phyloP scores from a whole-genome alignment of 495 filamentous ascomycete species.

The Aspergillus homomorphus region DNA sequence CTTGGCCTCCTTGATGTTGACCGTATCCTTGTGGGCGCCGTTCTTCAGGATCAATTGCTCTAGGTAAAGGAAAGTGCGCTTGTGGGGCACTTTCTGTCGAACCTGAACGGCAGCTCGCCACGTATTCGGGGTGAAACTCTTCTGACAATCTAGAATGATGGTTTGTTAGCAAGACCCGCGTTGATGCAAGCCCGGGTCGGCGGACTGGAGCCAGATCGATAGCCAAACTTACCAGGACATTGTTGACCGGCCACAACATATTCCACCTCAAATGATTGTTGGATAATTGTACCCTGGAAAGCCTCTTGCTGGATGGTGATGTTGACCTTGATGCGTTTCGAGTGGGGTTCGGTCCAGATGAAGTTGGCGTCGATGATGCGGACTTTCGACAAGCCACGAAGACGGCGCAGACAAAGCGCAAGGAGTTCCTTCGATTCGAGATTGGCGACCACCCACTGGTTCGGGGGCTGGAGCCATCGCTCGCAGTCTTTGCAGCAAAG shows the following conservation, averaged over 20 bases:
- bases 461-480: slow-evolving; percentile 86
- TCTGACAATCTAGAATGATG: slow-evolving; percentile 27
- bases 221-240: slow-evolving; percentile 53
- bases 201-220: background rate
- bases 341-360: slow-evolving; percentile 98
- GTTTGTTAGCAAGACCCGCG: background rate
- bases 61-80: slow-evolving; percentile 93
- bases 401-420: slow-evolving; percentile 79
- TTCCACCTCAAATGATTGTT: slow-evolving; percentile 92
- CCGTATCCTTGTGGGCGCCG: slow-evolving; percentile 83
- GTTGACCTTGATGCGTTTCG: slow-evolving; percentile 82
- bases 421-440: slow-evolving; percentile 87
- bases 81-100: slow-evolving; percentile 94
- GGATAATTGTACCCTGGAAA: slow-evolving; percentile 72
- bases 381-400: slow-evolving; percentile 78
- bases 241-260: slow-evolving; percentile 87
- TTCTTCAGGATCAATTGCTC: slow-evolving; percentile 97
- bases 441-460: slow-evolving; percentile 75
- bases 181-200: background rate
- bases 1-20: slow-evolving; percentile 94
- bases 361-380: slow-evolving; percentile 93
- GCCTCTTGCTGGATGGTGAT: slow-evolving; percentile 85
- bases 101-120: slow-evolving; percentile 87
- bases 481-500: slow-evolving; percentile 90
- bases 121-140: slow-evolving; percentile 92